Base-by-base conservation (phyloP, 2,329 filamentous ascomycete genomes). In the Cadophora luteo-olivacea region DNA sequence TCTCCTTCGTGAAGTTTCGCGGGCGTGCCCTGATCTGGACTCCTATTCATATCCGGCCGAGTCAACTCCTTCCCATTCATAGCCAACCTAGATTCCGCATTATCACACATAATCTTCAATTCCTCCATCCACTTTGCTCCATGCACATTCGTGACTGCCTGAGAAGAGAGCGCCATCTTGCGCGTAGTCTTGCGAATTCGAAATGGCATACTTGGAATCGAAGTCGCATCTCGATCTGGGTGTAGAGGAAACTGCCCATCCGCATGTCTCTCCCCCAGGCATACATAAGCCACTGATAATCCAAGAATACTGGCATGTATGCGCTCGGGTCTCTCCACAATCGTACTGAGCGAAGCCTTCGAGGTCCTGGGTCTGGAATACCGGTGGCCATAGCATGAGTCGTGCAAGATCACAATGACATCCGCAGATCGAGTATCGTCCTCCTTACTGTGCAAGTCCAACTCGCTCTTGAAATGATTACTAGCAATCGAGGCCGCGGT, bases 91-190 rank as follows among this genome's bases (percentile, higher is more conserved):
- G 87, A 84, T 76, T 93, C 92, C 3, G 95, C 94, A 55, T 87
- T 84, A 38, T 93, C 86, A 78, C 96, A 98, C 91, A 98, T 93
- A 8, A 86, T 83, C 79, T 90, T 91, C 61, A 99, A 82, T 77
- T 98, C 95, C 64, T 92, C 89, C 94, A 98, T 97, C 95, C 95
- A 97, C 72, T 92, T 92, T 2, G 84, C 85, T 0, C 95, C 95
- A 80, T 99, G 96, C 0, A 99, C 94, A 77, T 95, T 93, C 7
- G 93, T 95, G 7, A 98, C 94, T 0, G 90, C 90, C 2, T 88
- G 85, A 2, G 93, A 93, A 22, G 86, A 87, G 38, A 99, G 84
- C 6, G 92, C 82, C 64, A 97, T 80, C 7, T 84, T 85, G 11
- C 96, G 87, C 8, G 85, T 85, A 0, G 94, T 96, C 80, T 94